Base-by-base conservation (phyloP, 2,329 filamentous ascomycete genomes). In the Fusarium pininemorale region DNA sequence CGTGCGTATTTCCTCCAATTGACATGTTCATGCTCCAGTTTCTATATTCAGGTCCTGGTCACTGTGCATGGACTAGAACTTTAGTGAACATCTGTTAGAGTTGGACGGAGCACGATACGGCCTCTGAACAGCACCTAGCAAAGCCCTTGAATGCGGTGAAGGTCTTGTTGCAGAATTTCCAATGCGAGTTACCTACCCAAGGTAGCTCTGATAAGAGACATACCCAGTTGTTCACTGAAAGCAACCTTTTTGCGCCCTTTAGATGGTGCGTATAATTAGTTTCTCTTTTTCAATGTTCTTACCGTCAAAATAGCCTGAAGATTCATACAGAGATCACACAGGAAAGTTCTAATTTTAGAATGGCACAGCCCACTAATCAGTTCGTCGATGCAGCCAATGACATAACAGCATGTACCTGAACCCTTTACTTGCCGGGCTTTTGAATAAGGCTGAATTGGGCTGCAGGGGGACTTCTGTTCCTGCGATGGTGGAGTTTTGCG, bases 191-290 rank as follows among this genome's bases (percentile, higher is more conserved):
- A 3, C 32, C 7, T 35, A 35, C 32, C 32, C 7, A 15, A 8
- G 32, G 32, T 35, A 35, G 32, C 14, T 35, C 32, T 15, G 7
- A 35, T 35, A 35, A 35, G 6, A 35, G 32, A 15, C 3, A 1
- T 15, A 10, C 7, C 24, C 5, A 45, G 16, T 24, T 26, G 2
- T 26, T 20, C 12, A 7, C 0, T 9, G 4, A 6, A 5, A 45
- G 8, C 20, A 15, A 8, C 2, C 5, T 26, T 13, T 5, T 5
- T 1, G 4, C 9, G 5, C 24, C 5, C 3, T 13, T 6, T 7
- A 12, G 3, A 26, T 13, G 5, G 24, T 26, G 5, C 24, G 4
- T 5, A 26, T 26, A 26, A 26, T 26, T 26, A 26, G 24, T 26
- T 5, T 22, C 6, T 20, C 0, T 10, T 12, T 22, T 11, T 32